These are phyloP conservation scores for Trichoderma atroviride DNA, from an alignment of 2,329 filamentous ascomycete species.

Conservation along the genomic window DNA sequence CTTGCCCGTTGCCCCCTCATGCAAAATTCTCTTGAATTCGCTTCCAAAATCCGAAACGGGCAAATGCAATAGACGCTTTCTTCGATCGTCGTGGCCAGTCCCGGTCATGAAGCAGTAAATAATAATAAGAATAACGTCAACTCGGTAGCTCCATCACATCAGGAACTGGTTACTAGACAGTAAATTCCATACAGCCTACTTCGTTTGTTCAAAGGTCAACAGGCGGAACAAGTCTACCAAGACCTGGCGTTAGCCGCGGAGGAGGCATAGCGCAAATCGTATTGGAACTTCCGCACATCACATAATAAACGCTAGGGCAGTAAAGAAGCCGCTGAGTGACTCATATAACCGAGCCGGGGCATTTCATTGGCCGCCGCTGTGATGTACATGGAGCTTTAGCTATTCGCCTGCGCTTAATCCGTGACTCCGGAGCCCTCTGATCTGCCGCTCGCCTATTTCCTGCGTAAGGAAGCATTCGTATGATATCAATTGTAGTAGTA, in stretches of 20 bases:
- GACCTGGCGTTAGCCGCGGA: not conserved
- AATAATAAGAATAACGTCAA: not conserved
- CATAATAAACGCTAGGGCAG: not conserved
- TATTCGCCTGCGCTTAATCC: not conserved
- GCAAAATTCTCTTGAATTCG: not conserved
- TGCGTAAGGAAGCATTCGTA: not conserved
- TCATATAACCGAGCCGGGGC: not conserved
- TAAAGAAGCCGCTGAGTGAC: not conserved
- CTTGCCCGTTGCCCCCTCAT: not conserved
- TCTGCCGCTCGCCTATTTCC: not conserved
- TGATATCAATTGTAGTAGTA: not conserved
- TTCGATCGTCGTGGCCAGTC: not conserved
- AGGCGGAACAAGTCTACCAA: too few relatives aligned
- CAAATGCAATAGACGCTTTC: not conserved
- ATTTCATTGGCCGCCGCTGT: not conserved
- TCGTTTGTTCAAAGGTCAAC: not conserved
- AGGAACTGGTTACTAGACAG: too few relatives aligned
- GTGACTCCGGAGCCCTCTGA: not conserved
- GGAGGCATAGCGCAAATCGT: not conserved
- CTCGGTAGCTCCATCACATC: not conserved
- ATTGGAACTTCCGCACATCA: not conserved
- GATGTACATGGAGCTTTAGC: not conserved
- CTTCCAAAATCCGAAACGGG: too few relatives aligned
- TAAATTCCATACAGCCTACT: not conserved
- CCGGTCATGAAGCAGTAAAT: not conserved